phyloP scores from a whole-genome alignment of 345 rosid genomes.

The Psidium guajava region DNA sequence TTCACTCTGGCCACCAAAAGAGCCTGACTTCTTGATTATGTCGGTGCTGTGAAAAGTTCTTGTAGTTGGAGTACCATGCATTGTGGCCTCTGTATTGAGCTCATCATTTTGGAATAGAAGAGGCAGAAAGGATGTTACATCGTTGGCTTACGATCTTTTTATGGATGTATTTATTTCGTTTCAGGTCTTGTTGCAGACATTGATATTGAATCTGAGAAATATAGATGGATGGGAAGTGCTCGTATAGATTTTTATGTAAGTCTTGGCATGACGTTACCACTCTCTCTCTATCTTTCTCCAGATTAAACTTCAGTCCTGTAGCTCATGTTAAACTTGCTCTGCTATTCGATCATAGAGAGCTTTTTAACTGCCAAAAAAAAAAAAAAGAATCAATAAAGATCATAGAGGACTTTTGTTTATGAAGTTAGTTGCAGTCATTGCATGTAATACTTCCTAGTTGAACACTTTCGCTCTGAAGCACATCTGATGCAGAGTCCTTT shows the following conservation, averaged over 20 bases:
- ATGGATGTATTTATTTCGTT: slow-evolving; percentile 1
- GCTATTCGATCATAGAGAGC: not conserved
- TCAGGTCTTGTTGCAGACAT: slow-evolving; percentile 92
- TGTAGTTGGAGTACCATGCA: not conserved
- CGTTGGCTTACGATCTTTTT: not conserved
- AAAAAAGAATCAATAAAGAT: too few species aligned
- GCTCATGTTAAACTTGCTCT: not conserved
- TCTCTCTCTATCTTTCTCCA: not conserved
- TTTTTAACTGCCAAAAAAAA: not conserved
- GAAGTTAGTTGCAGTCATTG: not conserved
- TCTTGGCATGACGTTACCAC: not conserved
- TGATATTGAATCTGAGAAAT: slow-evolving; percentile 90
- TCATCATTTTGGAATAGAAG: not conserved
- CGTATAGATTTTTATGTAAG: slow-evolving; percentile 83
- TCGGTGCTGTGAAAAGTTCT: not conserved
- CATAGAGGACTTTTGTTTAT: not conserved
- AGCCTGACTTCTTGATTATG: not conserved
- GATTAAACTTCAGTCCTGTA: not conserved
- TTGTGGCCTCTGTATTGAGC: not conserved
- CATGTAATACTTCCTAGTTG: not conserved
- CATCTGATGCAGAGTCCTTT: not conserved
- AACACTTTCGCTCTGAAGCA: not conserved
- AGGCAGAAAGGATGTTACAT: not conserved
- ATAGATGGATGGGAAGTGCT: slow-evolving; percentile 94
- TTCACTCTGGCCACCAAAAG: not conserved